Percentiles rank a stretch among this genome's conserved stretches.
Evolutionary conservation across 805 yeast species (phyloP).

Genomic region (Zygoascus tannicola): DNA sequence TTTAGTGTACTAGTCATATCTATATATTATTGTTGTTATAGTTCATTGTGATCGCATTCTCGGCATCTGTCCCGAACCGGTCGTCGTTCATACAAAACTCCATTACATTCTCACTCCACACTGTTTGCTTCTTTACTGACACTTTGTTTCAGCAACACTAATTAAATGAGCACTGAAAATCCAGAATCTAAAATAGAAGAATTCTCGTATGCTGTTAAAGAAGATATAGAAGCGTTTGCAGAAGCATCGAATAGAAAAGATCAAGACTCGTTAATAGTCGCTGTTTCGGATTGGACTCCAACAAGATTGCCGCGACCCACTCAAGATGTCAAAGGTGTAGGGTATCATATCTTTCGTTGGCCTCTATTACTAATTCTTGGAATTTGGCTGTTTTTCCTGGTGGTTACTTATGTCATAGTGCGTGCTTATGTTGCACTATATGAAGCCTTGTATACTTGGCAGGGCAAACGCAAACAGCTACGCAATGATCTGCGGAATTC

Average conservation of each 20-base stretch:
- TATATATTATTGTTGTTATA: too few relatives aligned
- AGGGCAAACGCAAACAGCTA: conserved; percentile 44
- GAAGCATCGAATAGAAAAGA: neutral
- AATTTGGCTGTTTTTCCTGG: conserved; percentile 45
- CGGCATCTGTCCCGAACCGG: too few relatives aligned
- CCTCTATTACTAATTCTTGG: conserved; percentile 49
- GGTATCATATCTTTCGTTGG: conserved; percentile 50
- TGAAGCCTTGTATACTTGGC: conserved; percentile 53
- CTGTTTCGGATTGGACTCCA: conserved; percentile 3
- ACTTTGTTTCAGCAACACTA: too few relatives aligned
- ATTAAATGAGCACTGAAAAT: too few relatives aligned
- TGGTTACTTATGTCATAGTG: conserved; percentile 41
- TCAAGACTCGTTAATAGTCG: neutral
- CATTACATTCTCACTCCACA: too few relatives aligned
- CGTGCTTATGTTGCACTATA: conserved; percentile 53
- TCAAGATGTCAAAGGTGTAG: conserved; percentile 26
- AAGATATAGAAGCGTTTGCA: conserved; percentile 2
- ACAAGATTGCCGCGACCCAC: conserved; percentile 4
- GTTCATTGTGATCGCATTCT: too few relatives aligned
- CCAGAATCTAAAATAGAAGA: too few relatives aligned
- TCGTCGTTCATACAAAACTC: too few relatives aligned
- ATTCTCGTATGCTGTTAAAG: neutral
- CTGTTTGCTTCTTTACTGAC: too few relatives aligned
- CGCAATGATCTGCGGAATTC: conserved; percentile 43
- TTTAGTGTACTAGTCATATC: too few relatives aligned